A percentile compares a stretch with the other conserved stretches of the same genome.
phyloP scores from a whole-genome alignment of 2,329 filamentous ascomycete species.

The Leptographium radiaticola region DNA sequence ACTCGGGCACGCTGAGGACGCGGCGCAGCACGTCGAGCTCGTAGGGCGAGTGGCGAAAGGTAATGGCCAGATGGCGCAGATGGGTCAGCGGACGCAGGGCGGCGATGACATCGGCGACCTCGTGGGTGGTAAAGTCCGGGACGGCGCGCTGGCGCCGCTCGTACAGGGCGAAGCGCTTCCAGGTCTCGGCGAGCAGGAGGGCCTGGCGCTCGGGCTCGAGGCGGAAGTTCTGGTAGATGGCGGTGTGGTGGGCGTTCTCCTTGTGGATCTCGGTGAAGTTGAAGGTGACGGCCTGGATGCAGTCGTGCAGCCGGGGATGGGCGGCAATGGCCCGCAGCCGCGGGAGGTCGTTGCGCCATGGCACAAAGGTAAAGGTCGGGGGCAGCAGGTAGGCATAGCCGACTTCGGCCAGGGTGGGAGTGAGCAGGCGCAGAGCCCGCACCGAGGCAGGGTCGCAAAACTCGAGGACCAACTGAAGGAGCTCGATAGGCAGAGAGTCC shows the following conservation, averaged over 20 bases:
- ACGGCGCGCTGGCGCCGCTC: conserved; percentile 20
- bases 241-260: conserved; percentile 24
- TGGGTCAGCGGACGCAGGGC: conserved; percentile 26
- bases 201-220: conserved; percentile 23
- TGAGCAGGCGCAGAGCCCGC: conserved; percentile 26
- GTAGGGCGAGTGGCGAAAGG: conserved; percentile 27
- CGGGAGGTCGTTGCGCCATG: conserved; percentile 31
- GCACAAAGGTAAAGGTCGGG: conserved; percentile 27
- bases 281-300: conserved; percentile 30
- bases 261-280: conserved; percentile 30
- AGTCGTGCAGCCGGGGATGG: conserved; percentile 26
- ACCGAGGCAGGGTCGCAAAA: conserved; percentile 26
- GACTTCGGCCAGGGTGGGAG: conserved; percentile 24
- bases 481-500: conserved; percentile 15
- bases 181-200: conserved; percentile 22
- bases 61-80: conserved; percentile 25
- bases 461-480: conserved; percentile 27
- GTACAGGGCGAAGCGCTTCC: conserved; percentile 23
- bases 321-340: conserved; percentile 30
- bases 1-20: conserved; percentile 24
- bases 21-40: conserved; percentile 24
- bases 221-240: conserved; percentile 23
- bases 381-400: conserved; percentile 29
- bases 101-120: conserved; percentile 12
- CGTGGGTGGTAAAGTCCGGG: conserved; percentile 22